These are phyloP conservation scores for Calonectria montana DNA, from an alignment of 2,329 filamentous ascomycete genomes.

Conservation along the genomic window DNA sequence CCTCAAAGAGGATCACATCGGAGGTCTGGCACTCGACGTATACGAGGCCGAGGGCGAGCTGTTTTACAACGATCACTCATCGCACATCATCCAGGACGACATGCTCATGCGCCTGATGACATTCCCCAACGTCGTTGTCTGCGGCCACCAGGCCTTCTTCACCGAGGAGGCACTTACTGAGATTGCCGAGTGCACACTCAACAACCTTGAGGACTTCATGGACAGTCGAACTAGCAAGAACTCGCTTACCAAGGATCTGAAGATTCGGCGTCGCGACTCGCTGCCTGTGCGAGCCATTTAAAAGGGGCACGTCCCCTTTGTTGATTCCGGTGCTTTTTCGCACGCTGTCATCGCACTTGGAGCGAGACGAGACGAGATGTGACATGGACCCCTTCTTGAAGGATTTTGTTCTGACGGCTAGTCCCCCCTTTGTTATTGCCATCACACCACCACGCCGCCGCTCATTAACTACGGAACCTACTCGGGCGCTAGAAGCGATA, in stretches of 20 bases:
- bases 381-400: constrained; percentile 1
- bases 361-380: neutral
- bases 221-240: constrained; percentile 46
- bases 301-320: neutral
- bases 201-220: constrained; percentile 64
- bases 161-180: constrained; percentile 73
- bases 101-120: constrained; percentile 74
- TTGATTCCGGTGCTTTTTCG: neutral
- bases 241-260: constrained; percentile 46
- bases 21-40: constrained; percentile 74
- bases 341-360: constrained; percentile 13
- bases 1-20: constrained; percentile 69
- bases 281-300: constrained; percentile 48
- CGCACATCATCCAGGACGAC: constrained; percentile 74
- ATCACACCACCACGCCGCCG: constrained; percentile 20
- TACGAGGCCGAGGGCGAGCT: constrained; percentile 74
- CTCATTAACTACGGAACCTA: constrained; percentile 6
- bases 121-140: constrained; percentile 75
- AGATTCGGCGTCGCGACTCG: constrained; percentile 41
- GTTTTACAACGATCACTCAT: constrained; percentile 75
- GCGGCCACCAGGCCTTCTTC: constrained; percentile 77
- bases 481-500: constrained; percentile 15
- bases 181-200: constrained; percentile 70
- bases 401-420: neutral
- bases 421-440: constrained; percentile 9